phyloP scores from a whole-genome alignment of 2,329 filamentous ascomycete species.

The Diplodia corticola region DNA sequence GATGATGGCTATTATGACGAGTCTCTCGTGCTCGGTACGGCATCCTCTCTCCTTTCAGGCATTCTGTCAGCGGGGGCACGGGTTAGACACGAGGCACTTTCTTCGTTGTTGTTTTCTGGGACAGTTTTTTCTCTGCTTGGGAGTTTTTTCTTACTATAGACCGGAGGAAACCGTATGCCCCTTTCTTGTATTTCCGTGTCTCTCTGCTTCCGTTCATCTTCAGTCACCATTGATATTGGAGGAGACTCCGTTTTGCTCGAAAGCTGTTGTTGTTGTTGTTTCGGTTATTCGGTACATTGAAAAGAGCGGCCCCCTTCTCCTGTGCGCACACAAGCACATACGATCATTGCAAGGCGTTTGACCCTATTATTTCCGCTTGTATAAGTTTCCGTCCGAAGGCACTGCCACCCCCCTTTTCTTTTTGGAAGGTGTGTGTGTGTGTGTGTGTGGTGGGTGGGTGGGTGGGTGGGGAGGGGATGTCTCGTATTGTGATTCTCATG shows the following conservation, averaged over 20 bases:
- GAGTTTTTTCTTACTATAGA: neutral
- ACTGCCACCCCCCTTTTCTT: no score
- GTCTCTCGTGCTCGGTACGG: neutral
- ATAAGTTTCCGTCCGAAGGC: neutral
- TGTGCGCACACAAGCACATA: neutral
- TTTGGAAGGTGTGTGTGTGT: no score
- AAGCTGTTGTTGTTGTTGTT: neutral
- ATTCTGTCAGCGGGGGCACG: neutral
- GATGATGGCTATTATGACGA: neutral
- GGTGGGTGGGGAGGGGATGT: no score
- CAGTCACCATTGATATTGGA: neutral
- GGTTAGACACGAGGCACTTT: neutral
- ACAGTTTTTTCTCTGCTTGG: neutral
- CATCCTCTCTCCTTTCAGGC: neutral
- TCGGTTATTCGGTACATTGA: neutral
- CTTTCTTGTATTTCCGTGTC: neutral
- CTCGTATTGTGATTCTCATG: no score
- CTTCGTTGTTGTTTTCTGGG: neutral
- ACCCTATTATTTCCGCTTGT: neutral
- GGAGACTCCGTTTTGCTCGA: neutral
- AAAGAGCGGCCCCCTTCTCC: neutral
- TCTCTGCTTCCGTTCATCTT: neutral
- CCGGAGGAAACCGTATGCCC: neutral
- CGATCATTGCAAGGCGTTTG: neutral
- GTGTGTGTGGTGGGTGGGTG: no score